These are phyloP conservation scores for Lactarius hengduanensis DNA, from an alignment of 768 basidiomycete species.

Conservation along the genomic window DNA sequence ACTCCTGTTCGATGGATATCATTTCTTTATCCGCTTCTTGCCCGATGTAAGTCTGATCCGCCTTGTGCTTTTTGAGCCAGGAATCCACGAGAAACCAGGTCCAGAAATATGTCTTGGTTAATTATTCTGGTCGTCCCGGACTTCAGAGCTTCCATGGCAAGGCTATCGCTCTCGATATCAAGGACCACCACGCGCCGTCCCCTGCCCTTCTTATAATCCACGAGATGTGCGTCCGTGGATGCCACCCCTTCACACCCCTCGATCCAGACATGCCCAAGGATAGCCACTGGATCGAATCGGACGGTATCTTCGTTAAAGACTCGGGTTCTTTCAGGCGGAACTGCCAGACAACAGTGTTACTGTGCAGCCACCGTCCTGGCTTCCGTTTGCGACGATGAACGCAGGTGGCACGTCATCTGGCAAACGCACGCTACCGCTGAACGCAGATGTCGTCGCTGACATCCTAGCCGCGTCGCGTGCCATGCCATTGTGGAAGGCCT, in stretches of 20 bases:
- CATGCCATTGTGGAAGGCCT: background rate
- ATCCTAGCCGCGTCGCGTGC: background rate
- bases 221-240: slow-evolving; percentile 39
- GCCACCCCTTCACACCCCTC: slow-evolving; percentile 33
- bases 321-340: background rate
- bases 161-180: slow-evolving; percentile 37
- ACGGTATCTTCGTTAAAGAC: background rate
- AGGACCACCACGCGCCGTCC: slow-evolving; percentile 35
- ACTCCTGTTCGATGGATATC: slow-evolving; percentile 26
- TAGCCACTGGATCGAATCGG: background rate
- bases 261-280: slow-evolving; percentile 27
- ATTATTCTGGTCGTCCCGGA: slow-evolving; percentile 30
- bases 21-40: slow-evolving; percentile 34
- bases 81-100: slow-evolving; percentile 14
- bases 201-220: slow-evolving; percentile 38
- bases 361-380: no score
- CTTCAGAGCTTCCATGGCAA: slow-evolving; percentile 37
- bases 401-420: no score
- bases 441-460: background rate
- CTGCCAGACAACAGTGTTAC: no score
- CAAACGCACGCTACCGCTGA: no score
- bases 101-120: slow-evolving; percentile 35
- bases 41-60: slow-evolving; percentile 30
- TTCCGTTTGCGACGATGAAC: no score
- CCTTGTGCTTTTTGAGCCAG: background rate